These are phyloP conservation scores for Eucommia ulmoides DNA, from an alignment of 257 asterid genomes.

Conservation along the genomic window DNA sequence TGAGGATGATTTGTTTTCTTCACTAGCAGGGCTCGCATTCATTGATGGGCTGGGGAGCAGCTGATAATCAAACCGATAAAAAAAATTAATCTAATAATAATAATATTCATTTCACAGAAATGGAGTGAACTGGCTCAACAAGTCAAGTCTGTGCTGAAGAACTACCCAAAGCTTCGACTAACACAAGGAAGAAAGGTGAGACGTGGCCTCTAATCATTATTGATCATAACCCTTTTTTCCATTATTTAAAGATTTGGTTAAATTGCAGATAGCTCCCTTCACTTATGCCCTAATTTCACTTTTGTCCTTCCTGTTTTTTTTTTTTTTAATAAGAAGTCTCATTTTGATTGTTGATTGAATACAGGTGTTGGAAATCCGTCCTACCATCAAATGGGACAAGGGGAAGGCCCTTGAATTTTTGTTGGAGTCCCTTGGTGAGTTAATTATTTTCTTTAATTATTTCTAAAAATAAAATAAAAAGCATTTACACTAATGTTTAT, in stretches of 20 bases:
- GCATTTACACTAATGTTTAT: neutral
- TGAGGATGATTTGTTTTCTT: no score
- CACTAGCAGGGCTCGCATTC: no score
- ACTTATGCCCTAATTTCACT: no score
- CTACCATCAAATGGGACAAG: constrained; percentile 97
- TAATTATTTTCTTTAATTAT: neutral
- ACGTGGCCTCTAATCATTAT: neutral
- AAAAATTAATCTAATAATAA: neutral
- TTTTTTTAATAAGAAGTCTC: neutral
- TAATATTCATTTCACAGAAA: constrained; percentile 30
- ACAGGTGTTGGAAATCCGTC: constrained; percentile 88
- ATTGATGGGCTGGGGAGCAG: neutral
- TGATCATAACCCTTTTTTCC: neutral
- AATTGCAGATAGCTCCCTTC: neutral
- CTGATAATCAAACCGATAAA: neutral
- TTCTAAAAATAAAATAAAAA: neutral
- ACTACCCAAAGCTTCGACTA: constrained; percentile 67
- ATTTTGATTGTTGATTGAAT: constrained; percentile 3
- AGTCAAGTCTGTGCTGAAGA: constrained; percentile 65
- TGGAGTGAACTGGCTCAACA: constrained; percentile 74
- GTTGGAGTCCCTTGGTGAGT: constrained; percentile 80
- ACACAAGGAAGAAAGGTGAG: constrained; percentile 77
- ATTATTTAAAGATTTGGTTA: neutral
- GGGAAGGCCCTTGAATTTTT: constrained; percentile 94
- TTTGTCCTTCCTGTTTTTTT: no score